Conservation (phyloP, 495 filamentous ascomycete genomes). For the Mytilinidion resinicola region DNA sequence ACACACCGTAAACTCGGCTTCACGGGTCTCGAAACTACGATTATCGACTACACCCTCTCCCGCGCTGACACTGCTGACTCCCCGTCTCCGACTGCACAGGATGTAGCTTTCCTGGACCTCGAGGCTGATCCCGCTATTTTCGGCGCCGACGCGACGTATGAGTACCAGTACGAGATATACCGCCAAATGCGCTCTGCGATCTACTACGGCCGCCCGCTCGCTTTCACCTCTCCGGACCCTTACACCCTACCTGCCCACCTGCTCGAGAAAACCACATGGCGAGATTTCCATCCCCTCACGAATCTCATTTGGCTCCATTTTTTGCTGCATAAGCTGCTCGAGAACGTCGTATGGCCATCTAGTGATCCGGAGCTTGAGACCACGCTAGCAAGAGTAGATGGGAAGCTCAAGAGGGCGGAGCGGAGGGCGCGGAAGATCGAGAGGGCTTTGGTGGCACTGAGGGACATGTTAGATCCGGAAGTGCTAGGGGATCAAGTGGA, state of each 20-base stretch:
- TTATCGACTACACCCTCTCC: constrained; percentile 88
- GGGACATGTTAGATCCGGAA: constrained; percentile 25
- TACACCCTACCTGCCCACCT: neutral
- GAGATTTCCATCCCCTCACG: constrained; percentile 32
- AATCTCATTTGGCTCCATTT: constrained; percentile 41
- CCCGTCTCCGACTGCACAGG: neutral
- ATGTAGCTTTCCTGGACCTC: constrained; percentile 36
- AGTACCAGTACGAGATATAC: constrained; percentile 43
- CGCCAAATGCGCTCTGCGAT: constrained; percentile 33
- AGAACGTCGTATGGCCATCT: constrained; percentile 22
- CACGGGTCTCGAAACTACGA: constrained; percentile 67
- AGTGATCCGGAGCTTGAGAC: neutral
- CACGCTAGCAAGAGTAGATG: constrained; percentile 4
- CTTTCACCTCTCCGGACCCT: neutral
- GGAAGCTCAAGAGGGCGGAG: constrained; percentile 1
- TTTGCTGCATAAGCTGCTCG: constrained; percentile 29
- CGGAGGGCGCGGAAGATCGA: constrained; percentile 29
- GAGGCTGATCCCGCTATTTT: constrained; percentile 31
- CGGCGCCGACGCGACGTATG: constrained; percentile 33
- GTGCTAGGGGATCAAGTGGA: constrained; percentile 2
- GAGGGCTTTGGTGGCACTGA: constrained; percentile 20
- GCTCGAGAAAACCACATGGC: constrained; percentile 22
- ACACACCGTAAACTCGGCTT: constrained; percentile 50
- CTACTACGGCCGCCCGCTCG: constrained; percentile 20
- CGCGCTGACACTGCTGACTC: constrained; percentile 44